A percentile compares a stretch with the other conserved stretches of the same genome.
Evolutionary conservation across 2,329 filamentous ascomycete genomes (phyloP).

Genomic region (Colletotrichum sidae): DNA sequence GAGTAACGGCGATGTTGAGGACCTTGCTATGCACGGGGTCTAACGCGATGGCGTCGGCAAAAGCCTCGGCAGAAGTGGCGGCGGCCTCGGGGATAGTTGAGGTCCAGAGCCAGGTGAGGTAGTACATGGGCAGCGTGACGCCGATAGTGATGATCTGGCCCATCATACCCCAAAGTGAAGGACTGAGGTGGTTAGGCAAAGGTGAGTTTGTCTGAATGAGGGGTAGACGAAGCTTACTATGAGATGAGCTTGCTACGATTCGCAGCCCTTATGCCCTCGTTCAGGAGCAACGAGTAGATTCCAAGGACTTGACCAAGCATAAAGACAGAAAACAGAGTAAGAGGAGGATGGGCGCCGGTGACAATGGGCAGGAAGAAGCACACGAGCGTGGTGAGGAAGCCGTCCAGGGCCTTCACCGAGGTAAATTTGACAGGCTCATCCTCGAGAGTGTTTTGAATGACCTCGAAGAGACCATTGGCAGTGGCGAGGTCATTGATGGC

Average conservation of each 20-base stretch:
- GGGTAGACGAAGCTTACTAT: slow-evolving; percentile 27
- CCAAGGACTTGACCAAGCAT: slow-evolving; percentile 40
- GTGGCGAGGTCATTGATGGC: slow-evolving; percentile 24
- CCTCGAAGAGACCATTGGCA: slow-evolving; percentile 19
- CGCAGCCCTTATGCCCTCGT: slow-evolving; percentile 39
- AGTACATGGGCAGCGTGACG: slow-evolving; percentile 41
- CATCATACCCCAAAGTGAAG: slow-evolving; percentile 39
- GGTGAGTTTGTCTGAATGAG: background rate
- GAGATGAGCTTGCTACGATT: slow-evolving; percentile 39
- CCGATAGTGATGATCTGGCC: slow-evolving; percentile 41
- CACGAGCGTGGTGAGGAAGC: slow-evolving; percentile 36
- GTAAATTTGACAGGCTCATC: slow-evolving; percentile 36
- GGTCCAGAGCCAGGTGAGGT: slow-evolving; percentile 39
- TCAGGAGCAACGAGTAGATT: slow-evolving; percentile 37
- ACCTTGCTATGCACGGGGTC: slow-evolving; percentile 28
- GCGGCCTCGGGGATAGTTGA: slow-evolving; percentile 37
- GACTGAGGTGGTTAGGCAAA: slow-evolving; percentile 20
- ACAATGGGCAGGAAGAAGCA: slow-evolving; percentile 38
- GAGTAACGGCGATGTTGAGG: slow-evolving; percentile 28
- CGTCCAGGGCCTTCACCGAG: slow-evolving; percentile 37
- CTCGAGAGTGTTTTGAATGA: background rate
- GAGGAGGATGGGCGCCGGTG: slow-evolving; percentile 25
- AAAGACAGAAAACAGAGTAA: slow-evolving; percentile 39
- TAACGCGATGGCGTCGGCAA: slow-evolving; percentile 34
- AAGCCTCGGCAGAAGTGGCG: background rate